A percentile compares a stretch with the other conserved stretches of the same genome.
Conservation (phyloP, 495 filamentous ascomycete species). For the Neurospora sp. region DNA sequence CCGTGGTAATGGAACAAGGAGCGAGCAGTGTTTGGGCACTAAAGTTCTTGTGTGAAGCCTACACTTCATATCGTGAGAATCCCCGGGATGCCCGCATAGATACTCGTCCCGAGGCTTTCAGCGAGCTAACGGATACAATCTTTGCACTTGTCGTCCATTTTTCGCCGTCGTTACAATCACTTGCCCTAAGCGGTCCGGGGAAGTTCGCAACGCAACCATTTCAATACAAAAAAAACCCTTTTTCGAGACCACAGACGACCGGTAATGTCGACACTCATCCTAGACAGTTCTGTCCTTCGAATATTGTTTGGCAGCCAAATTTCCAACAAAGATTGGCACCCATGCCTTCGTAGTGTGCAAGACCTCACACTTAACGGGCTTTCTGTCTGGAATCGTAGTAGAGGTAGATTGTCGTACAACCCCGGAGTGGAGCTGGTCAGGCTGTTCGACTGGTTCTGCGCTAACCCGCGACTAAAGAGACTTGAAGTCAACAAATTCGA, state of each 20-base stretch:
- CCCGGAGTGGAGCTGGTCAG: neutral
- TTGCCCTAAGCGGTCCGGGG: neutral
- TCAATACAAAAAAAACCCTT: no score
- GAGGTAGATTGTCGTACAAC: no score
- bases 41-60: neutral
- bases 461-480: neutral
- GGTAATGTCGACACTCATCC: no score
- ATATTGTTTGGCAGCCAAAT: no score
- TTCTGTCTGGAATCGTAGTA: no score
- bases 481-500: neutral
- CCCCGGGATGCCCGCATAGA: fast-evolving
- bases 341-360: no score
- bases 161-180: neutral
- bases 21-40: neutral
- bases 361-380: neutral
- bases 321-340: no score
- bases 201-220: no score
- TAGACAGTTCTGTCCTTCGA: no score
- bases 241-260: no score
- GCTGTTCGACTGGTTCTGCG: neutral
- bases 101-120: neutral
- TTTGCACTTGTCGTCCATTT: neutral
- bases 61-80: neutral
- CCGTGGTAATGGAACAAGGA: neutral
- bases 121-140: neutral